Evolutionary conservation across 768 basidiomycete genomes (phyloP).

Genomic region (Xanthoconium purpureum): DNA sequence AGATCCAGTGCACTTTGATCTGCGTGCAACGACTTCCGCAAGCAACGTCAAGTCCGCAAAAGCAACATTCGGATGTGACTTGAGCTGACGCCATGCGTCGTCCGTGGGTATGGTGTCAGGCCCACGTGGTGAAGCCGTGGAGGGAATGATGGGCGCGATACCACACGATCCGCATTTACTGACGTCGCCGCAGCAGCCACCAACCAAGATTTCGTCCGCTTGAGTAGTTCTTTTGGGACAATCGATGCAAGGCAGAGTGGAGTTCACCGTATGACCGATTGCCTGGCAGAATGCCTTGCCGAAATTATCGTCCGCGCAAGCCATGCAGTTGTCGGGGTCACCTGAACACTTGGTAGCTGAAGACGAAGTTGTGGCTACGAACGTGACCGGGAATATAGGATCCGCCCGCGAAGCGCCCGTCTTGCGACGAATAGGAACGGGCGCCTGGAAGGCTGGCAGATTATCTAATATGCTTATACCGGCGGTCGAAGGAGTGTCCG

Average conservation of each 20-base stretch:
- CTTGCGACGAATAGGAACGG: constrained; percentile 75
- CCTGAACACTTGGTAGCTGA: constrained; percentile 62
- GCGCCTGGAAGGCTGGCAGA: constrained; percentile 74
- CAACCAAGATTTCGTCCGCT: constrained; percentile 25
- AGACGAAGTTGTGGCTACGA: constrained; percentile 28
- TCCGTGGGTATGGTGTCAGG: constrained; percentile 70
- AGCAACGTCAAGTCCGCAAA: constrained; percentile 81
- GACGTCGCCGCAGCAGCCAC: constrained; percentile 39
- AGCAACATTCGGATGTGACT: constrained; percentile 83
- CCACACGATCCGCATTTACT: constrained; percentile 31
- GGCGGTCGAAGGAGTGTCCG: constrained; percentile 27
- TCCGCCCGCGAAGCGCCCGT: constrained; percentile 37
- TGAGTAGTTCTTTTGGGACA: constrained; percentile 45
- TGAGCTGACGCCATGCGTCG: constrained; percentile 80
- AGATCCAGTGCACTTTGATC: constrained; percentile 74
- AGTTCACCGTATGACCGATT: constrained; percentile 58
- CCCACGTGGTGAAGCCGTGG: constrained; percentile 18
- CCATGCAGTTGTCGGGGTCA: constrained; percentile 81
- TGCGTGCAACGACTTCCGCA: constrained; percentile 85
- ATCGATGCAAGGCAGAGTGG: constrained; percentile 48
- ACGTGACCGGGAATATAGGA: constrained; percentile 54
- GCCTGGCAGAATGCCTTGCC: constrained; percentile 86
- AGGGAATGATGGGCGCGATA: constrained; percentile 29
- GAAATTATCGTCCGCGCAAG: constrained; percentile 82
- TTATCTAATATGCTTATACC: constrained; percentile 67